A percentile compares a stretch with the other conserved stretches of the same genome.
These are phyloP conservation scores for Akanthomyces dipterigenus DNA, from an alignment of 2,329 filamentous ascomycete species.

Conservation along the genomic window DNA sequence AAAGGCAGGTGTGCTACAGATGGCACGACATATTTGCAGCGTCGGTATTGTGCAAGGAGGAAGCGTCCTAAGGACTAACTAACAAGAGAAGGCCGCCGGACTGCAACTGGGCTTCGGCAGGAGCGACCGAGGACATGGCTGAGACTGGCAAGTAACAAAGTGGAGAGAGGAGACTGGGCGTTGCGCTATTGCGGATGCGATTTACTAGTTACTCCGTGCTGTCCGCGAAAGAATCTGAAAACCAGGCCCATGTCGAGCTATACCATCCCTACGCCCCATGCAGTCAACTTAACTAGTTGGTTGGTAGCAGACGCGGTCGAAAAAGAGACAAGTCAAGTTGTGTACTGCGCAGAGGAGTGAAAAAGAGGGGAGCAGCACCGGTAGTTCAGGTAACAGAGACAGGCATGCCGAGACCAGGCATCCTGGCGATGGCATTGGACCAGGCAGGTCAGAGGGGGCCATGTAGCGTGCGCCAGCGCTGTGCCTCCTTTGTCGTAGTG, in stretches of 20 bases:
- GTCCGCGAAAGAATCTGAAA: background rate
- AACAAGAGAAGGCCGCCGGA: background rate
- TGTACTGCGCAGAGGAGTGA: background rate
- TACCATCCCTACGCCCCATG: background rate
- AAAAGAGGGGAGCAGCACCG: background rate
- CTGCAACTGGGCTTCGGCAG: conserved; percentile 3
- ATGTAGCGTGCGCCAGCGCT: conserved; percentile 2
- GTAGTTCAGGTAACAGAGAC: conserved; percentile 3
- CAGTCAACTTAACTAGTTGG: background rate
- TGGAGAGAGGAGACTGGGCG: conserved; percentile 2
- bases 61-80: background rate
- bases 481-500: conserved; percentile 7
- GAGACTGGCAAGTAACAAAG: conserved; percentile 1
- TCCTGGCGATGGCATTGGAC: conserved; percentile 3
- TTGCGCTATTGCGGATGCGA: conserved; percentile 6
- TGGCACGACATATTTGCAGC: background rate
- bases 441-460: background rate
- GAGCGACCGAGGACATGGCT: conserved; percentile 4
- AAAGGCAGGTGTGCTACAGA: background rate
- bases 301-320: background rate
- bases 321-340: background rate
- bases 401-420: background rate
- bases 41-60: background rate
- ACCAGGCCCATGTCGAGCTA: background rate
- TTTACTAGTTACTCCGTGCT: background rate